These are phyloP conservation scores for Candida qinlingensis DNA, from an alignment of 805 yeast genomes.

Conservation along the genomic window DNA sequence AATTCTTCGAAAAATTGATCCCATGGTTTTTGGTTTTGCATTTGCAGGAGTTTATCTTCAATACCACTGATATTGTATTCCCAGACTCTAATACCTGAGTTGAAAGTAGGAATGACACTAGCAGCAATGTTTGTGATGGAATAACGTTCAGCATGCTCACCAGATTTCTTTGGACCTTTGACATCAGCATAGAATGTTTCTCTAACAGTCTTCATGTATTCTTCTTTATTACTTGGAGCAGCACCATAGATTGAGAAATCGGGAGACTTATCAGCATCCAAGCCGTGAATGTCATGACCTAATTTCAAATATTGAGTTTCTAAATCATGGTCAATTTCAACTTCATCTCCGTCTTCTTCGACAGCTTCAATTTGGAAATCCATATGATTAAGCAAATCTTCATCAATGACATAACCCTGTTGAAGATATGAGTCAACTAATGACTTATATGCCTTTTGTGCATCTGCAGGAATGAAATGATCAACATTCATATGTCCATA, in stretches of 20 bases:
- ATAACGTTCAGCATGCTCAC: slow-evolving; percentile 48
- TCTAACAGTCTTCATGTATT: slow-evolving; percentile 54
- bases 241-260: slow-evolving; percentile 43
- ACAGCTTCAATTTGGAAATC: background rate
- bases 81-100: slow-evolving; percentile 81
- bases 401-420: slow-evolving; percentile 27
- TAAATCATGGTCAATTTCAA: slow-evolving; percentile 18
- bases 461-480: slow-evolving; percentile 75
- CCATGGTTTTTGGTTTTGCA: slow-evolving; percentile 45
- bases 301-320: slow-evolving; percentile 20
- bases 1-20: slow-evolving; percentile 46
- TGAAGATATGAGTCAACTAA: slow-evolving; percentile 14
- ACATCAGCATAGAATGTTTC: slow-evolving; percentile 43
- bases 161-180: slow-evolving; percentile 27
- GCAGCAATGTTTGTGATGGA: slow-evolving; percentile 66
- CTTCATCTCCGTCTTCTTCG: slow-evolving; percentile 2
- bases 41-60: slow-evolving; percentile 7
- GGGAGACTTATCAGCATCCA: slow-evolving; percentile 30
- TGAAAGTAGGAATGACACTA: slow-evolving; percentile 79
- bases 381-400: slow-evolving; percentile 7
- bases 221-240: slow-evolving; percentile 59
- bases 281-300: slow-evolving; percentile 18
- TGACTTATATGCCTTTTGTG: slow-evolving; percentile 57
- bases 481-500: slow-evolving; percentile 91
- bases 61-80: slow-evolving; percentile 71